Conservation (phyloP, 2,329 filamentous ascomycete genomes). For the Furcasterigmium sp. region DNA sequence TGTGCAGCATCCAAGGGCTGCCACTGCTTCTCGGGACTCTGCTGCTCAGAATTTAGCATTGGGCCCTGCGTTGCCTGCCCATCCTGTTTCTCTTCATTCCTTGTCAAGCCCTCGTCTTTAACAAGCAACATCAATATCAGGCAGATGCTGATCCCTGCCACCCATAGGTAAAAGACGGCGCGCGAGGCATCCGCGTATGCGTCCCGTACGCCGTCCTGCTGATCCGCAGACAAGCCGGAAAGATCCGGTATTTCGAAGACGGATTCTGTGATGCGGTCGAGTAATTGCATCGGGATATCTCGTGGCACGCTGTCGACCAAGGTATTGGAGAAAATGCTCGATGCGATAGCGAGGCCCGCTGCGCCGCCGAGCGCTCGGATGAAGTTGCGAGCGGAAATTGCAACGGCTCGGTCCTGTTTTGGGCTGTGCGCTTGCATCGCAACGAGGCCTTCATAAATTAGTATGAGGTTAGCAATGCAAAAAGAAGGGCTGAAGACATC, state of each 20-base stretch:
- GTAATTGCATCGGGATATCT: slow-evolving; percentile 5
- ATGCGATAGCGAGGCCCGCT: slow-evolving; percentile 51
- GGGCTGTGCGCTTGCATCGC: slow-evolving; percentile 52
- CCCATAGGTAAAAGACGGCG: slow-evolving; percentile 51
- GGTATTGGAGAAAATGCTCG: slow-evolving; percentile 36
- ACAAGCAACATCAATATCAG: slow-evolving; percentile 46
- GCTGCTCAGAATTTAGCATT: no score
- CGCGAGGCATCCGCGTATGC: slow-evolving; percentile 48
- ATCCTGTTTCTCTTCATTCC: no score
- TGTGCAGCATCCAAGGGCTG: no score
- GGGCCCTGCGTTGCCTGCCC: no score
- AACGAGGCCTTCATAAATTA: slow-evolving; percentile 29
- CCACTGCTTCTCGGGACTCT: no score
- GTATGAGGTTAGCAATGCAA: no score
- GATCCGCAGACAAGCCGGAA: slow-evolving; percentile 5
- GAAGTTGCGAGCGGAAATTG: slow-evolving; percentile 59
- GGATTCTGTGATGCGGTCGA: slow-evolving; percentile 17
- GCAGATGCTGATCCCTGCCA: slow-evolving; percentile 46
- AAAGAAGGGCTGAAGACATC: no score
- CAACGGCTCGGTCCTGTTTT: slow-evolving; percentile 53
- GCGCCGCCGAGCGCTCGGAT: slow-evolving; percentile 54
- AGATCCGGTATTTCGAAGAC: slow-evolving; percentile 17
- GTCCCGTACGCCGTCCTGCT: slow-evolving; percentile 16
- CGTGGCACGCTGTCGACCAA: slow-evolving; percentile 19
- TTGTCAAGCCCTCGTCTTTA: slow-evolving; percentile 38